phyloP scores from a whole-genome alignment of 169 alveolate genomes.

The Plasmodium blacklocki region DNA sequence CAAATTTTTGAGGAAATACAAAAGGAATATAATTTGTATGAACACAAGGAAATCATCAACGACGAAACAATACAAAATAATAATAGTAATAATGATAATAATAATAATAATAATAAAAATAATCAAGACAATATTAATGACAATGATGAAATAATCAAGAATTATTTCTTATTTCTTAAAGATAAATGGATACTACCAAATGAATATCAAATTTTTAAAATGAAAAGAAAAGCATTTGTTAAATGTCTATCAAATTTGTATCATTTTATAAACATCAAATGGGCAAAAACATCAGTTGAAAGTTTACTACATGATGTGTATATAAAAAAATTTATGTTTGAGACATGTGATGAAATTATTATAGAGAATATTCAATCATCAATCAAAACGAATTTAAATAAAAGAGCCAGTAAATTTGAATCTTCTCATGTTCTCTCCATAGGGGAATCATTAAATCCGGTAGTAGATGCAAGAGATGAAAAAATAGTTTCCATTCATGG shows the following conservation, averaged over 20 bases:
- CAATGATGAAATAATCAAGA: not conserved
- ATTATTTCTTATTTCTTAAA: constrained; percentile 13
- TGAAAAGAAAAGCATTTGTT: constrained; percentile 80
- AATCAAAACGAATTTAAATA: constrained; percentile 34
- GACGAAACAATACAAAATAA: not conserved
- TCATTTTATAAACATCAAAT: constrained; percentile 76
- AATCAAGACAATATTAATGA: not conserved
- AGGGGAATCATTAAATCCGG: constrained; percentile 75
- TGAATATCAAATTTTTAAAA: constrained; percentile 65
- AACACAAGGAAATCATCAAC: constrained; percentile 5
- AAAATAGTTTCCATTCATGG: constrained; percentile 84
- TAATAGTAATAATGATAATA: not conserved
- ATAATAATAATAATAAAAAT: not conserved
- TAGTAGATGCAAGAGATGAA: constrained; percentile 84
- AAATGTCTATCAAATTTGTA: constrained; percentile 78
- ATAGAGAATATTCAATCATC: constrained; percentile 67
- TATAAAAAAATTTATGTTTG: constrained; percentile 75
- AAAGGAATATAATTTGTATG: constrained; percentile 32
- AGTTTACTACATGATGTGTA: constrained; percentile 81
- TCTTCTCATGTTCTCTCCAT: constrained; percentile 57
- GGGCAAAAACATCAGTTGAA: constrained; percentile 83
- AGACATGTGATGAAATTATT: constrained; percentile 54
- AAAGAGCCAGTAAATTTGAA: constrained; percentile 24
- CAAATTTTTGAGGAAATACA: constrained; percentile 68
- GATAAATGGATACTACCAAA: constrained; percentile 75